Evolutionary conservation across 2,329 filamentous ascomycete genomes (phyloP).

Genomic region (Lachnellula occidentalis): DNA sequence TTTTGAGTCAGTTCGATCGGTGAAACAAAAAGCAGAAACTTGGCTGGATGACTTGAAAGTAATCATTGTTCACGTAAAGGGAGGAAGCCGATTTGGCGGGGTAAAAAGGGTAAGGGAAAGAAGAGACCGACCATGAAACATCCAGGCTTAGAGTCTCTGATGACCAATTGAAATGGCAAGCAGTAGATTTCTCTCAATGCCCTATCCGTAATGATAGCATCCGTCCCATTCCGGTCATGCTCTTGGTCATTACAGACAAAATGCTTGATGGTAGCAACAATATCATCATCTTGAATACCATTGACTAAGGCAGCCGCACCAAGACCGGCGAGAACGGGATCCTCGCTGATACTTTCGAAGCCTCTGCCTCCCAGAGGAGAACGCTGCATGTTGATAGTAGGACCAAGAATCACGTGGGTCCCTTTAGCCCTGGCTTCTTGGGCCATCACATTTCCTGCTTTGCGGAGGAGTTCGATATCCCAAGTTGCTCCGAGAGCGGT

Average conservation of each 20-base stretch:
- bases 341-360: slow-evolving; percentile 44
- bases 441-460: slow-evolving; percentile 61
- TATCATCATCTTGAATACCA: slow-evolving; percentile 39
- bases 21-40: no score
- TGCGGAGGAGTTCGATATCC: slow-evolving; percentile 56
- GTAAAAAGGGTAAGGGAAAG: not conserved
- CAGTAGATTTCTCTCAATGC: slow-evolving; percentile 40
- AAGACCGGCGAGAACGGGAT: slow-evolving; percentile 41
- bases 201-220: slow-evolving; percentile 35
- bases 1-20: no score
- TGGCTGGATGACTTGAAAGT: no score
- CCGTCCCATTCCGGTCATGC: slow-evolving; percentile 33
- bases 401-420: slow-evolving; percentile 65
- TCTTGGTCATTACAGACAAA: slow-evolving; percentile 42
- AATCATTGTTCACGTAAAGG: not conserved
- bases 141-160: slow-evolving; percentile 38
- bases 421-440: slow-evolving; percentile 63
- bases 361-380: slow-evolving; percentile 43
- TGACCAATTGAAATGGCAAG: slow-evolving; percentile 40
- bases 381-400: slow-evolving; percentile 47
- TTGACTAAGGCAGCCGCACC: slow-evolving; percentile 39
- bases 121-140: slow-evolving; percentile 35
- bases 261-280: slow-evolving; percentile 42
- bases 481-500: slow-evolving; percentile 56
- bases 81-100: not conserved